phyloP scores from a whole-genome alignment of 2,329 filamentous ascomycete species.

The Colletotrichum lupini region DNA sequence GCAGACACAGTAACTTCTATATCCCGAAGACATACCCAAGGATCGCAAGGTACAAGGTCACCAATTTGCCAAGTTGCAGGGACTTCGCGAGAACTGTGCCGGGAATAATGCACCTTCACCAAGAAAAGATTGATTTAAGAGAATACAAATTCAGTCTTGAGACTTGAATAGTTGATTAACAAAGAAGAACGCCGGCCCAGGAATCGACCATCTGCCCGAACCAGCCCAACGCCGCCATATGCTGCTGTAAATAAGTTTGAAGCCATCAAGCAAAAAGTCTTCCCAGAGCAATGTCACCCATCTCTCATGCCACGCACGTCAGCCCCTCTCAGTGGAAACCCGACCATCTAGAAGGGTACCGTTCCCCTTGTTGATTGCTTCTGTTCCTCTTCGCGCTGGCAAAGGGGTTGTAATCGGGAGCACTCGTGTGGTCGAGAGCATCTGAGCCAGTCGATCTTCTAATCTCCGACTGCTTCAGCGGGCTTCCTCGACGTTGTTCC shows the following conservation, averaged over 20 bases:
- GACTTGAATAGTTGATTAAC: not conserved
- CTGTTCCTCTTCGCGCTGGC: slow-evolving; percentile 49
- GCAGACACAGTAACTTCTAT: too few species aligned
- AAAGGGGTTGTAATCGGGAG: slow-evolving; percentile 50
- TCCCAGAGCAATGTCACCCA: slow-evolving; percentile 7
- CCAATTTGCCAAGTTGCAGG: too few species aligned
- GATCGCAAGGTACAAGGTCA: too few species aligned
- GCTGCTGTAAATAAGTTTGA: slow-evolving; percentile 17
- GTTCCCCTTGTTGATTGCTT: slow-evolving; percentile 48
- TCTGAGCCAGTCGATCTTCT: slow-evolving; percentile 39
- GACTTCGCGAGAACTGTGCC: too few species aligned
- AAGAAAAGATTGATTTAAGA: not conserved
- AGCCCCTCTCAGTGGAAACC: slow-evolving; percentile 34
- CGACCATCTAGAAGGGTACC: slow-evolving; percentile 48
- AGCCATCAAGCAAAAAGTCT: slow-evolving; percentile 5
- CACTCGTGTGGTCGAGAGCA: slow-evolving; percentile 27
- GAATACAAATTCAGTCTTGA: not conserved
- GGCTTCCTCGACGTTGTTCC: slow-evolving; percentile 60
- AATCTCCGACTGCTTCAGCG: slow-evolving; percentile 50
- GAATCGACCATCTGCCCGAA: slow-evolving; percentile 6
- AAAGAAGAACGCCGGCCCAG: slow-evolving; percentile 16
- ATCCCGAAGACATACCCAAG: too few species aligned
- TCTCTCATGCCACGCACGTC: not conserved
- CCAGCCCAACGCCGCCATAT: slow-evolving; percentile 27
- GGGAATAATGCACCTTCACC: too few species aligned